Evolutionary conservation across 2,329 filamentous ascomycete genomes (phyloP).

Genomic region (Akanthomyces dipterigenus): DNA sequence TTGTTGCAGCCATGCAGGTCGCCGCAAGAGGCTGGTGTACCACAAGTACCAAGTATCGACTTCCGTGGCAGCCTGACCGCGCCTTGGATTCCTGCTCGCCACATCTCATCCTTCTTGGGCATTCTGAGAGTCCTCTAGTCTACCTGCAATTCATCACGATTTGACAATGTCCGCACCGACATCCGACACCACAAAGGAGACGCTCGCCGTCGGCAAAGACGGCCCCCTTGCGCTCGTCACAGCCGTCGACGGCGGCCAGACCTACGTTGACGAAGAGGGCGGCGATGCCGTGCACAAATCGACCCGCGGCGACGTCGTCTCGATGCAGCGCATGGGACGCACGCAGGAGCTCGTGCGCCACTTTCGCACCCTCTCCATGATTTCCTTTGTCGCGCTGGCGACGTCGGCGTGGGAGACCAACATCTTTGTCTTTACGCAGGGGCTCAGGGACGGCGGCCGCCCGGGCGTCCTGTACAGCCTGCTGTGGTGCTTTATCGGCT

Average conservation of each 20-base stretch:
- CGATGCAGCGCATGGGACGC: constrained; percentile 12
- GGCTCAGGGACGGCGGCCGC: constrained; percentile 11
- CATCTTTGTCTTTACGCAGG: constrained; percentile 11
- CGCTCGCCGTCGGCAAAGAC: not conserved
- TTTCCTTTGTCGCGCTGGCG: constrained; percentile 9
- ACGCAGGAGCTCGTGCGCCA: constrained; percentile 10
- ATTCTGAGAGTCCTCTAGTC: not conserved
- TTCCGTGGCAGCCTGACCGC: too few relatives aligned
- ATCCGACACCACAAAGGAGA: not conserved
- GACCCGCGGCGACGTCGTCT: not conserved
- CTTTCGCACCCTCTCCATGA: constrained; percentile 9
- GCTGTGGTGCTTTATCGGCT: constrained; percentile 11
- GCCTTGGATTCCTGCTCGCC: too few relatives aligned
- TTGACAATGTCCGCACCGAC: not conserved
- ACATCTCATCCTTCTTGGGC: not conserved
- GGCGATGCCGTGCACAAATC: not conserved
- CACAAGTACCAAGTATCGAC: too few relatives aligned
- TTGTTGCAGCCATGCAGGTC: too few relatives aligned
- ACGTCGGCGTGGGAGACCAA: constrained; percentile 9
- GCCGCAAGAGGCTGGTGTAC: too few relatives aligned
- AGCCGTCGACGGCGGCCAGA: not conserved
- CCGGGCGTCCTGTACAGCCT: constrained; percentile 10
- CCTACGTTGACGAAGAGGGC: not conserved
- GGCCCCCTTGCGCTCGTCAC: not conserved
- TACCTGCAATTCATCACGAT: too few relatives aligned